Percentiles rank a stretch among this genome's conserved stretches.
phyloP scores from a whole-genome alignment of 2,329 filamentous ascomycete species.

The Scortechinia acanthostroma region DNA sequence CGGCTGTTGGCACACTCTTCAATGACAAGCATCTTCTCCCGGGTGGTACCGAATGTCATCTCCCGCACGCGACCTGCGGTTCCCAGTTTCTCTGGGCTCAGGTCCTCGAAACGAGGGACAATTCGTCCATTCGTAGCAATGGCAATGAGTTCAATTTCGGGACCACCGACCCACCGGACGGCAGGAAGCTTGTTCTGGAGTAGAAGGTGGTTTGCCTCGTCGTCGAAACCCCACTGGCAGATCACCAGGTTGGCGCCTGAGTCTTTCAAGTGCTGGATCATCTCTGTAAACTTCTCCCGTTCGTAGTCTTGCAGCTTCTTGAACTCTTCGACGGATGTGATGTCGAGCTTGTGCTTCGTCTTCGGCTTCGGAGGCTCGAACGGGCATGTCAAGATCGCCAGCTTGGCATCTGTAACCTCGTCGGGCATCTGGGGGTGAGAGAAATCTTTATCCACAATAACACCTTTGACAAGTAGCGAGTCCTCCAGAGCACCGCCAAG shows the following conservation, averaged over 20 bases:
- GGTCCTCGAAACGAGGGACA: slow-evolving; percentile 91
- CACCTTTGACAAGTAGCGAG: slow-evolving; percentile 88
- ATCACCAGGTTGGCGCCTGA: slow-evolving; percentile 95
- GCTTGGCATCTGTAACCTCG: slow-evolving; percentile 88
- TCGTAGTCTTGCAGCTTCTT: slow-evolving; percentile 96
- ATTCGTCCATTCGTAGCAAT: slow-evolving; percentile 98
- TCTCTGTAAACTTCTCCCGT: slow-evolving; percentile 90
- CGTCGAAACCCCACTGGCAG: slow-evolving; percentile 99
- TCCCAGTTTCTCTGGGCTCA: slow-evolving; percentile 84
- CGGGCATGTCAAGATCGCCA: slow-evolving; percentile 93
- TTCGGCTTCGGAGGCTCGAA: slow-evolving; percentile 99
- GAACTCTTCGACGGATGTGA: slow-evolving; percentile 94
- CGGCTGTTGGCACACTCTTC: slow-evolving; percentile 98
- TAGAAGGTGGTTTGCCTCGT: slow-evolving; percentile 94
- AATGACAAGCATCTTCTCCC: slow-evolving; percentile 99
- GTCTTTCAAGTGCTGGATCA: slow-evolving; percentile 97
- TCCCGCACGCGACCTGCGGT: slow-evolving; percentile 83
- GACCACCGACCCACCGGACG: slow-evolving; percentile 94
- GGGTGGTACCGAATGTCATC: slow-evolving; percentile 92
- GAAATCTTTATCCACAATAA: slow-evolving; percentile 99
- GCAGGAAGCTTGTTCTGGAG: slow-evolving; percentile 94
- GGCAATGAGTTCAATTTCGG: slow-evolving; percentile 95
- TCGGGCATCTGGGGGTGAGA: slow-evolving; percentile 98
- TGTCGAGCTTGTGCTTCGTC: slow-evolving; percentile 98
- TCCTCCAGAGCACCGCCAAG: slow-evolving; percentile 91